These are phyloP conservation scores for Gleditsia sinensis DNA, from an alignment of 306 rosid genomes.

Conservation along the genomic window DNA sequence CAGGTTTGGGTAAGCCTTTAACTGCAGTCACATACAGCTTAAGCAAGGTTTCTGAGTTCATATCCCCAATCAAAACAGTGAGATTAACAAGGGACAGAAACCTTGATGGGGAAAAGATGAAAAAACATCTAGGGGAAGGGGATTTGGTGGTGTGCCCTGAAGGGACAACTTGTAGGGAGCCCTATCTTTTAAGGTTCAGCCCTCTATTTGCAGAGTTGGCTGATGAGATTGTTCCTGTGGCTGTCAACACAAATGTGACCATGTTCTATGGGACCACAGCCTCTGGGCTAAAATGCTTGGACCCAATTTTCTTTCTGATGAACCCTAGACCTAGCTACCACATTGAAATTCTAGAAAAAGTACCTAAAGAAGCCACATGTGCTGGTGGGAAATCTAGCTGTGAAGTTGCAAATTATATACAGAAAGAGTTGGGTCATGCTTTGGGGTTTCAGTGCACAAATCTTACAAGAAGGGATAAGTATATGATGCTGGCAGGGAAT, in stretches of 20 bases:
- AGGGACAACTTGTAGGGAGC: slow-evolving; percentile 95
- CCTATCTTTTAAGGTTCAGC: slow-evolving; percentile 79
- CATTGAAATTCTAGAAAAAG: slow-evolving; percentile 58
- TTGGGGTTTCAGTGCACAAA: slow-evolving; percentile 83
- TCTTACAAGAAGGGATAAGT: slow-evolving; percentile 82
- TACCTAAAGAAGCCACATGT: slow-evolving; percentile 59
- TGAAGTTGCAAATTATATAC: slow-evolving; percentile 82
- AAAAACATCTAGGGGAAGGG: slow-evolving; percentile 55
- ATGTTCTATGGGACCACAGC: slow-evolving; percentile 98
- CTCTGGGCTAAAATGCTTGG: slow-evolving; percentile 80
- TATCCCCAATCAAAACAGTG: slow-evolving; percentile 61
- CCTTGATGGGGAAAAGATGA: slow-evolving; percentile 68
- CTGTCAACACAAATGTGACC: slow-evolving; percentile 58
- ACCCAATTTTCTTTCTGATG: slow-evolving; percentile 81
- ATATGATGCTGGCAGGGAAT: slow-evolving; percentile 90
- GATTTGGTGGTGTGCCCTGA: slow-evolving; percentile 94
- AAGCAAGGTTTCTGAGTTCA: slow-evolving; percentile 62
- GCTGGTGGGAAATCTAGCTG: slow-evolving; percentile 64
- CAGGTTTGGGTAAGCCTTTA: slow-evolving; percentile 48
- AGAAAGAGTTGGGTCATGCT: slow-evolving; percentile 58
- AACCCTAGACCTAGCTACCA: slow-evolving; percentile 74
- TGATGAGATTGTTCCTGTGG: slow-evolving; percentile 86
- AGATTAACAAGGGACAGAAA: slow-evolving; percentile 64
- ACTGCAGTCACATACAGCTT: slow-evolving; percentile 75
- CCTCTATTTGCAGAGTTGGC: slow-evolving; percentile 84